Base-by-base conservation (phyloP, 179 eudicot genomes). In the Vitellaria paradoxa region DNA sequence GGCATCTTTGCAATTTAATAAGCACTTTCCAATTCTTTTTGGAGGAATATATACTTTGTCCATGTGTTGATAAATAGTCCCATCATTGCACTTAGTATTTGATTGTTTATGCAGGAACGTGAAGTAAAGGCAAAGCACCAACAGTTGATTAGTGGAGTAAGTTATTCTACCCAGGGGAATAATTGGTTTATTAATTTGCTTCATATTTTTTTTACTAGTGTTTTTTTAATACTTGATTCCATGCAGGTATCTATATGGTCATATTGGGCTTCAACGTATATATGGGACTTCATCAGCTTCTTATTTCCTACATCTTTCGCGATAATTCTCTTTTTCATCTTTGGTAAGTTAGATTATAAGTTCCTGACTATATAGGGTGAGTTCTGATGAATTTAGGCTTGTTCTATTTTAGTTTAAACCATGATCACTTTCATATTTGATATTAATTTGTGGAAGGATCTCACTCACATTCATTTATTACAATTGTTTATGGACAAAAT, bases 81-180 rank as follows among this genome's bases (percentile, higher is more conserved):
- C 12, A 23, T 21, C 24, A 75, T 20, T 47, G 10, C 63, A 53
- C 64, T 63, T 24, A 49, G 24, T 50, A 55, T 57, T 42, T 55
- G 23, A 56, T 55, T 57, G 63, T 70, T 63, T 59, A 75, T 84
- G 85, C 89, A 95, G 99, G 99, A 96, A 79, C 91, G 91, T 71
- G 98, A 94, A 86, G 94, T 92, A 66, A 96, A 94, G 82, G 99
- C 98, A 53, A 96, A 96, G 87, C 97, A 96, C 85, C 99, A 94
- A 77, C 99, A 96, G 78, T 81, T 96, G 80, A 91, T 96, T 80
- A 96, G 99, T 86, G 99, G 99, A 91, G 98, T 95, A 90, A 76
- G 88, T 70, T 74, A 37, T 12, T 79, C 68, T 30, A 74, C 62
- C 45, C 21, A 4, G 11, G 60, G 46, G 11, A 61, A 47, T 9